Evolutionary conservation across 805 yeast genomes (phyloP).

Genomic region (Saccharomycopsis oosterbeekiorum): DNA sequence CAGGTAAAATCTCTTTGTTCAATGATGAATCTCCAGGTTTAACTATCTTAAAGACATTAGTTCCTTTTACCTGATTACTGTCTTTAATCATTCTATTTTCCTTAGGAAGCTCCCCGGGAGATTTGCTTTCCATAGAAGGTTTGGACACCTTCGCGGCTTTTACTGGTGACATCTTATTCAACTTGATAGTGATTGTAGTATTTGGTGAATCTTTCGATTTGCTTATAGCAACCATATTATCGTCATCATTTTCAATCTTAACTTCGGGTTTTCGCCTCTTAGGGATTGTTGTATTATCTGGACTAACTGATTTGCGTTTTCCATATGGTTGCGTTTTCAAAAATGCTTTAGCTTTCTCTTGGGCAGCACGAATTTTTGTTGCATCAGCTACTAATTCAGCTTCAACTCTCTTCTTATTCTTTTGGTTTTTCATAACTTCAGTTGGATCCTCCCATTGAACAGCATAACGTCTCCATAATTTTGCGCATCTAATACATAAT

Average conservation of each 20-base stretch:
- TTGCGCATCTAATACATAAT: constrained; percentile 78
- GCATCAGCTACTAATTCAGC: constrained; percentile 58
- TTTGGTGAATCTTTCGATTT: not conserved
- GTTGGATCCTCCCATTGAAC: constrained; percentile 75
- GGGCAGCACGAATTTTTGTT: constrained; percentile 39
- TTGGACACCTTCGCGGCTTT: not conserved
- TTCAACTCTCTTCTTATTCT: constrained; percentile 49
- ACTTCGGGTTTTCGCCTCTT: not conserved
- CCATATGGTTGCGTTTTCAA: not conserved
- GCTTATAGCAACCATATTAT: not conserved
- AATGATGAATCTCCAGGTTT: not conserved
- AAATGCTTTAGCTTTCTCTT: constrained; percentile 26
- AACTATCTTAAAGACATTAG: not conserved
- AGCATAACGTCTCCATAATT: constrained; percentile 86
- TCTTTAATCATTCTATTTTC: not conserved
- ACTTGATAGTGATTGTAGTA: not conserved
- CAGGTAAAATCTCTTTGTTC: not conserved
- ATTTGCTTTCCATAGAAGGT: not conserved
- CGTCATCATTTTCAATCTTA: constrained; percentile 2
- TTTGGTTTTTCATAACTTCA: constrained; percentile 44
- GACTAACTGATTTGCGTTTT: constrained; percentile 4
- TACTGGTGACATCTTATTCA: not conserved
- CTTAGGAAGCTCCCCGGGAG: not conserved
- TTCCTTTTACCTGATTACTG: not conserved
- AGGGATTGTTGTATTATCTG: not conserved